Evolutionary conservation across 495 filamentous ascomycete genomes (phyloP), one percentile per base, ranked within the genome.

Genomic region (Aspergillus indologenus): DNA sequence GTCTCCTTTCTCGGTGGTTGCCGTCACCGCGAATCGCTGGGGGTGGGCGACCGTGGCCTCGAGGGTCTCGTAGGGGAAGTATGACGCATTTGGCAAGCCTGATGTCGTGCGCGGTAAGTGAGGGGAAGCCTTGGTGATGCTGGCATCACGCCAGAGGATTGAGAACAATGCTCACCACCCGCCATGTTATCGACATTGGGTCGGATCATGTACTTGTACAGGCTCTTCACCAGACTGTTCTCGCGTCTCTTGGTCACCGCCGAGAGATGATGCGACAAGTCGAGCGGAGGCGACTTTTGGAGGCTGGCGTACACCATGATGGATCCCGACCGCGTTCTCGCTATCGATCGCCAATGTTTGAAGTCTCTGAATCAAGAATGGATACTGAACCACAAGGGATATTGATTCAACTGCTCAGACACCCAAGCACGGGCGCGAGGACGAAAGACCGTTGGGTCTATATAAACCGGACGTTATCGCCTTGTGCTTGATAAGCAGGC

Each of bases 11-110:
- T 48, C 79, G 71, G 62, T 86, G 84, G 15, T 82, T 82, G 26
- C 85, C 84, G 0, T 48, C 15, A 0, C 85, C n/a, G 82, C 79
- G 74, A 87, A 92, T 64, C 92, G 84, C 19, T 86, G 73, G 11
- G 91, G 84, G 23, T 81, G 82, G 12, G 91, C 90, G 53, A 84
- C 80, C 57, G 86, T 82, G n/a, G 90, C 88, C 70, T 93, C 90
- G 24, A 96, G 84, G 0, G 90, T 95, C 57, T 96, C 91, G 70
- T 89, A 96, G 17, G 92, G 92, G 67, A 97, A 96, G 72, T 90
- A 90, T 31, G 81, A 81, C 15, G 83, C 72, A 70, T 91, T 87
- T 20, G 92, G 92, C 15, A 95, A 81, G 51, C 90, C 89, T 92
- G 65, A 31, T 42, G 26, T 31, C 40, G 26, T n/a, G 22, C 21